Evolutionary conservation across 2,329 filamentous ascomycete species (phyloP).

Genomic region (Fusarium sp.): DNA sequence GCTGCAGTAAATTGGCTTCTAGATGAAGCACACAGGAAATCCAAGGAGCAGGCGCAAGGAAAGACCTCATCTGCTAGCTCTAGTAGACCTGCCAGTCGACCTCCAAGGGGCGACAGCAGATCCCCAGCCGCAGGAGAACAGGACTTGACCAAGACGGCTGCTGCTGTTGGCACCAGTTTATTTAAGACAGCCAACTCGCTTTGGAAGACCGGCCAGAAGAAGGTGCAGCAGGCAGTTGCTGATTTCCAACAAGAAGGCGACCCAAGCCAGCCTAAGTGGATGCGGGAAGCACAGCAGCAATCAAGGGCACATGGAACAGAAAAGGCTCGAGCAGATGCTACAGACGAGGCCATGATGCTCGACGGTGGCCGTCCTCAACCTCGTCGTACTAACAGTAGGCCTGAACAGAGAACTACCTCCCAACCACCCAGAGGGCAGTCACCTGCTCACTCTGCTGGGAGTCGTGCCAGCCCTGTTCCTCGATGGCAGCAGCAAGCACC

Average conservation of each 20-base stretch:
- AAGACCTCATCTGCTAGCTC: slow-evolving; percentile 61
- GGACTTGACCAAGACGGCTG: slow-evolving; percentile 84
- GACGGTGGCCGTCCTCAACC: slow-evolving; percentile 73
- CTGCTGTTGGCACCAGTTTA: slow-evolving; percentile 83
- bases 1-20: slow-evolving; percentile 89
- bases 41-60: slow-evolving; percentile 77
- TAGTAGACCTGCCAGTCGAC: slow-evolving; percentile 36
- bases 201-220: slow-evolving; percentile 96
- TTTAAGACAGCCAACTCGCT: slow-evolving; percentile 95
- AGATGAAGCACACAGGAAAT: slow-evolving; percentile 89
- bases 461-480: slow-evolving; percentile 63
- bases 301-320: slow-evolving; percentile 55
- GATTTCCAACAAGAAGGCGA: slow-evolving; percentile 83
- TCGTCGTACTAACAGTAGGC: slow-evolving; percentile 45
- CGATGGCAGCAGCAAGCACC: slow-evolving; percentile 69
- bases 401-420: slow-evolving; percentile 48
- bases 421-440: slow-evolving; percentile 63
- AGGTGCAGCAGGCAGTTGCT: slow-evolving; percentile 89
- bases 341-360: slow-evolving; percentile 83
- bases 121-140: slow-evolving; percentile 71
- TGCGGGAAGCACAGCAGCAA: slow-evolving; percentile 76
- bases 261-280: slow-evolving; percentile 91
- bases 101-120: slow-evolving; percentile 61
- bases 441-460: slow-evolving; percentile 60
- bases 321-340: slow-evolving; percentile 59